Base-by-base conservation (phyloP, 2,329 filamentous ascomycete genomes). In the Aspergillus viridinutans region DNA sequence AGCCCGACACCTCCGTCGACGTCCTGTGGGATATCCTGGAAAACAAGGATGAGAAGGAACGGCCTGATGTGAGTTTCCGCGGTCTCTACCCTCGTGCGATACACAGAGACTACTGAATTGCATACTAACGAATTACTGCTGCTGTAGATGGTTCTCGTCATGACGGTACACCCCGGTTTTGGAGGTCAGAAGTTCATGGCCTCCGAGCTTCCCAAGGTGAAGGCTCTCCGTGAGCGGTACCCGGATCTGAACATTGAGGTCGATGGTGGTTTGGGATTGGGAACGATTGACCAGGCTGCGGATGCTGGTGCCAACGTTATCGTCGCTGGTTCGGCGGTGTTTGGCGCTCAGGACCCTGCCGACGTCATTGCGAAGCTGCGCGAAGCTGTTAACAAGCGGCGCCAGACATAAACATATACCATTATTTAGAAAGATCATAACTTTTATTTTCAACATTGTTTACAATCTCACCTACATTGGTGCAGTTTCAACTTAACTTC, bases 101-200 rank as follows among this genome's bases (percentile, higher is more conserved):
- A 45, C 21, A 6, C 42, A 23, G 4, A 14, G 43, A 3, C 12
- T 47, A 21, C 50, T 47, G 35, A 3, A 17, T 7, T 38, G 0
- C 4, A 38, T 40, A 35, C 61, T 64, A 49, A 61, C 52, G 55
- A 10, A 40, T 21, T 4, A 51, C 32, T 42, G 10, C 61, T 10
- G 51, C 35, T 42, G 10, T 61, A 97, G 93, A 99, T 99, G 94
- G 92, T 96, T 40, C 86, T 99, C 20, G 85, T 99, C 59, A 99
- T 99, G 94, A 99, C 94, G 1, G 94, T 99, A 47, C 85, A 99
- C 77, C 94, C 94, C 48, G 94, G 94, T 49, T 99, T 99, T 71
- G 94, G 94, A 61, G 94, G 94, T 6, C 94, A 99, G 73, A 97
- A 96, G 72, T 99, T 99, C 81, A 97, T 97, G 92, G 87, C 91